These are phyloP conservation scores for Penicillium subrubescens DNA, from an alignment of 495 filamentous ascomycete genomes.

Conservation along the genomic window DNA sequence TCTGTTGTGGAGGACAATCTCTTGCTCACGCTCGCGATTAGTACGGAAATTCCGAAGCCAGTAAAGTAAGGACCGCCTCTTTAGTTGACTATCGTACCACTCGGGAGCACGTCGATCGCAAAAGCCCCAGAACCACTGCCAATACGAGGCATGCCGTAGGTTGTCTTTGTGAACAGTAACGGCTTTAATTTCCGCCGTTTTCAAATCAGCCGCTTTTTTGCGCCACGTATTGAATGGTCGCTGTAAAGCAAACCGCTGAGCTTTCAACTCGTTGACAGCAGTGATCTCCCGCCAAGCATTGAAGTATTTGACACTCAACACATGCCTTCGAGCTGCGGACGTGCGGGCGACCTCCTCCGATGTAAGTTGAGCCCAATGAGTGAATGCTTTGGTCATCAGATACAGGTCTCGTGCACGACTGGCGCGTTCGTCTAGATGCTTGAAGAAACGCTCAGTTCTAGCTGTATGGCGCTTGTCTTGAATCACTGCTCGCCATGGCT, in stretches of 20 bases:
- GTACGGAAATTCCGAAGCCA: constrained; percentile 50
- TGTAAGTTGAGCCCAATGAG: constrained; percentile 68
- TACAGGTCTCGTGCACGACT: constrained; percentile 64
- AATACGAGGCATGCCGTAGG: constrained; percentile 48
- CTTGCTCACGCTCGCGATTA: constrained; percentile 45
- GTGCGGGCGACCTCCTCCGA: constrained; percentile 62
- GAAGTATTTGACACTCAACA: constrained; percentile 73
- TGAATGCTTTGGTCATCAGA: constrained; percentile 70
- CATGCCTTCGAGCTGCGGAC: constrained; percentile 63
- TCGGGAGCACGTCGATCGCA: constrained; percentile 56
- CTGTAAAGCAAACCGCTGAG: constrained; percentile 59
- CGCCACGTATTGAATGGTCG: constrained; percentile 62
- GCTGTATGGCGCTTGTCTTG: constrained; percentile 47
- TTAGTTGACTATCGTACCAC: constrained; percentile 52
- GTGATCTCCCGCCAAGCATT: constrained; percentile 77
- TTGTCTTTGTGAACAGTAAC: constrained; percentile 45
- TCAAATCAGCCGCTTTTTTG: constrained; percentile 38
- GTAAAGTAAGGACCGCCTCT: constrained; percentile 46
- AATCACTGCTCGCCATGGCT: constrained; percentile 57
- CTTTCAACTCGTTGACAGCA: constrained; percentile 67
- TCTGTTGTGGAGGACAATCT: constrained; percentile 38
- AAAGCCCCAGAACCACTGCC: constrained; percentile 59
- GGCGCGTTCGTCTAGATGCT: constrained; percentile 61
- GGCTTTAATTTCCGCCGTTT: constrained; percentile 42
- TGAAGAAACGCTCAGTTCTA: constrained; percentile 63